Percentiles rank a stretch among this genome's conserved stretches.
phyloP scores from a whole-genome alignment of 1,284 basidiomycete genomes.

The Wallemia mellicola region DNA sequence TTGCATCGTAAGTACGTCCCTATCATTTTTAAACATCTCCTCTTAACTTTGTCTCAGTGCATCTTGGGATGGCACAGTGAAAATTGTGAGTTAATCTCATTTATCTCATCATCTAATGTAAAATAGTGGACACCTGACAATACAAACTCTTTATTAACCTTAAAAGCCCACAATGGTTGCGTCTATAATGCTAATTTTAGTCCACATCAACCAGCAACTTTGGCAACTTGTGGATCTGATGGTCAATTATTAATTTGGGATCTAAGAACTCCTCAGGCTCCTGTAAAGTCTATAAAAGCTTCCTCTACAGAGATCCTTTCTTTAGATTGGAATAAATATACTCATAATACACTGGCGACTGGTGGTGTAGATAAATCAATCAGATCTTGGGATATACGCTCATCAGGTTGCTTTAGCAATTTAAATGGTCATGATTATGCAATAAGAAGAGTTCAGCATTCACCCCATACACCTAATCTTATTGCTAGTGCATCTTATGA shows the following conservation, averaged over 20 bases:
- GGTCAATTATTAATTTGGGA: slow-evolving; percentile 20
- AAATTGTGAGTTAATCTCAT: slow-evolving; percentile 29
- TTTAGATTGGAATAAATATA: slow-evolving; percentile 27
- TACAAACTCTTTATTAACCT: slow-evolving; percentile 40
- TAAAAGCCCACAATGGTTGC: slow-evolving; percentile 52
- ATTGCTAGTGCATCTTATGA: slow-evolving; percentile 71
- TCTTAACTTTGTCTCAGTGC: not conserved
- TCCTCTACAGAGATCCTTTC: slow-evolving; percentile 9
- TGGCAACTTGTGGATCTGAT: slow-evolving; percentile 61
- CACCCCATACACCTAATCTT: slow-evolving; percentile 20
- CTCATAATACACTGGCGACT: slow-evolving; percentile 18
- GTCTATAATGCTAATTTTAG: slow-evolving; percentile 74
- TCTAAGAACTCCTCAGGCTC: slow-evolving; percentile 1
- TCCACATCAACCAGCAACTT: slow-evolving; percentile 49
- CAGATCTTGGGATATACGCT: slow-evolving; percentile 18
- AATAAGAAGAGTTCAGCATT: slow-evolving; percentile 18
- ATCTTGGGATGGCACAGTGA: slow-evolving; percentile 68
- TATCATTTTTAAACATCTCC: not conserved
- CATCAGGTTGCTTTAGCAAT: slow-evolving; percentile 8
- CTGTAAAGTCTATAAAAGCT: not conserved
- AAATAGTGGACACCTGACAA: slow-evolving; percentile 58
- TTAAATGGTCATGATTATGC: slow-evolving; percentile 20
- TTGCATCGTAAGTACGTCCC: slow-evolving; percentile 26
- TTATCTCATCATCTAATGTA: not conserved
- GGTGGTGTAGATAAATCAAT: slow-evolving; percentile 20